A percentile compares a stretch with the other conserved stretches of the same genome.
Evolutionary conservation across 139 green algal genomes (phyloP).

Genomic region (Chlorella ohadii): DNA sequence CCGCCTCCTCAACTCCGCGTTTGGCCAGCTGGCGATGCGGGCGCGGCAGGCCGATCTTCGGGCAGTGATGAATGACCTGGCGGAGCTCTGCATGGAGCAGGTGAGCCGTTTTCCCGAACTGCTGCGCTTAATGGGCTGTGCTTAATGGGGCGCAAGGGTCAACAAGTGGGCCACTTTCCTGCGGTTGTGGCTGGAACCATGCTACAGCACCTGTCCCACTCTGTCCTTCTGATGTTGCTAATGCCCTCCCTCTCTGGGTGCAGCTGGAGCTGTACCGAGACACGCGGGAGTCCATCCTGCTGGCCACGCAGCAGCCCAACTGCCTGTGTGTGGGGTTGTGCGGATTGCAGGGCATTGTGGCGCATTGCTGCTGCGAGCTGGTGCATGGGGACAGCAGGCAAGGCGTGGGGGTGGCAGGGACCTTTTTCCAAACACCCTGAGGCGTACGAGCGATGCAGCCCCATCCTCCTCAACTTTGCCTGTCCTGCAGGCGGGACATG

Average conservation of each 20-base stretch:
- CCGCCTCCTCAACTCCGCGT: constrained; percentile 70
- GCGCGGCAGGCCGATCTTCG: constrained; percentile 60
- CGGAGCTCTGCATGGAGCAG: constrained; percentile 63
- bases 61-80: constrained; percentile 67
- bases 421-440: no score
- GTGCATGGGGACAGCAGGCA: background rate
- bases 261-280: constrained; percentile 67
- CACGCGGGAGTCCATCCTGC: constrained; percentile 53
- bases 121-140: no score
- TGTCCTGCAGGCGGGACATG: constrained; percentile 41
- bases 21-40: constrained; percentile 69
- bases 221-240: background rate
- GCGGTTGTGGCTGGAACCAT: no score
- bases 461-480: no score
- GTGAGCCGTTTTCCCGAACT: background rate
- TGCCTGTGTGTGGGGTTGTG: constrained; percentile 1
- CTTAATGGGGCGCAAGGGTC: no score
- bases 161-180: no score
- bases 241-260: background rate
- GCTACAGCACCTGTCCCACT: background rate
- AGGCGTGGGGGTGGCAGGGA: no score
- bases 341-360: no score
- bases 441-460: no score
- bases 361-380: background rate
- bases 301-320: constrained; percentile 34